Conservation (phyloP, 2,329 filamentous ascomycete species). For the Corniculantispora saksenae region DNA sequence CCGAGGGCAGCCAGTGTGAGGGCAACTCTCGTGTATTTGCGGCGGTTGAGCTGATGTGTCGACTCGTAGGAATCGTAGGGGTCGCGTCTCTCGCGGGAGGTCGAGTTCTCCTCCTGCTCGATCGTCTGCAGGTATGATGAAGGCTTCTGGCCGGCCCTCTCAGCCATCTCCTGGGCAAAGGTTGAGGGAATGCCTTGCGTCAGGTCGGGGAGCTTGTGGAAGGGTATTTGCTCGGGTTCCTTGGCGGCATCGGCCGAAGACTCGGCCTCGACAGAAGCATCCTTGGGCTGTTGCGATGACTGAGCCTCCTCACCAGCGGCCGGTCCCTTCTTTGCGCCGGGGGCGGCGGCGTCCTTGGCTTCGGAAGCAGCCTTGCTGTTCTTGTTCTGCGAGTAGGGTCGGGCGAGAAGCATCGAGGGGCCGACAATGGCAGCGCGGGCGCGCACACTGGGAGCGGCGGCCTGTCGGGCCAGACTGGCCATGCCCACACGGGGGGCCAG, state of each 20-base stretch:
- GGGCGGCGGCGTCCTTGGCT: conserved; percentile 17
- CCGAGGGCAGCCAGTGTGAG: conserved; percentile 63
- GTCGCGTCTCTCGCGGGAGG: conserved; percentile 42
- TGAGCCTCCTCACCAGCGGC: conserved; percentile 3
- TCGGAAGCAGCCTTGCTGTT: conserved; percentile 15
- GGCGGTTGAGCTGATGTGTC: conserved; percentile 81
- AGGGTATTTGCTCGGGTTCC: conserved; percentile 48
- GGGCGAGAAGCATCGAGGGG: conserved; percentile 21
- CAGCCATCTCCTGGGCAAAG: conserved; percentile 71
- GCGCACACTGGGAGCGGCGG: conserved; percentile 19
- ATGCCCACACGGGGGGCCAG: conserved; percentile 19
- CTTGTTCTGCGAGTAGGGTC: conserved; percentile 21
- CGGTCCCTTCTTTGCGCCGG: conserved; percentile 11
- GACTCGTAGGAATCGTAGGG: conserved; percentile 81
- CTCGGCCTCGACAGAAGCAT: conserved; percentile 21
- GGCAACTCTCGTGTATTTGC: conserved; percentile 73
- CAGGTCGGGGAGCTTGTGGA: conserved; percentile 79
- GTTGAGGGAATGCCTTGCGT: conserved; percentile 95
- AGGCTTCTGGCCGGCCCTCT: conserved; percentile 34
- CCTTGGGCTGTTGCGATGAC: conserved; percentile 14
- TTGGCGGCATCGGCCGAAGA: conserved; percentile 25
- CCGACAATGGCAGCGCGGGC: conserved; percentile 9
- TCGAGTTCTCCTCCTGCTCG: conserved; percentile 36
- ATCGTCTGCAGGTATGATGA: conserved; percentile 36
- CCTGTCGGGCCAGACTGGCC: conserved; percentile 25